Base-by-base conservation (phyloP, 257 asterid species). In the Fraxinus pennsylvanica region DNA sequence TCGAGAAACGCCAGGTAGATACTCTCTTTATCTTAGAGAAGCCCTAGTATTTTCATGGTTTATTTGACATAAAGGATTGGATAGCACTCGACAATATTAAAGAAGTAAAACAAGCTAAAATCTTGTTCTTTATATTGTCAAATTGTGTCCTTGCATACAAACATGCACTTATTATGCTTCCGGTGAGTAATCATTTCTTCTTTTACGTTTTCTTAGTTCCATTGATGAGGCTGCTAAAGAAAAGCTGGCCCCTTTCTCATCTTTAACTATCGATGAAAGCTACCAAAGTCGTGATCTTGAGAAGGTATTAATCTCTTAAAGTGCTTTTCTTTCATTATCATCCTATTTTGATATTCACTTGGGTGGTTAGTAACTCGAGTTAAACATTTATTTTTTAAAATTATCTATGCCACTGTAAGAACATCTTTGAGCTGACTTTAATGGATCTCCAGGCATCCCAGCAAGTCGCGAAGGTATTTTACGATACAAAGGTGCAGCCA, bases 241-340 rank as follows among this genome's bases (percentile, higher is more conserved):
- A 85, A 91, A 87, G 82, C 85, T 93, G 54, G 79, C 91, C 63
- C 91, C 96, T 36, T 93, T 91, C 78, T 82, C 92, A 65, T 92
- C 97, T 43, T 86, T 96, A 73, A 85, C 83, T 35, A 83, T 80
- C 14, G 98, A 93, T 1, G 97, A 96, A 82, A 93, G 98, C 90
- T 93, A 96, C 85, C 91, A 88, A 83, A 96, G 91, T 85, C 98
- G 99, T 57, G 98, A 96, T 84, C 99, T 96, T 82, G 99, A 96
- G 87, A 96, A 96, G 97, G 99, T 93, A 68, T 14, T 69, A 61
- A 77, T 59, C 52, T 72, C 63, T n/a, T 63, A 63, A 10, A 63
- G 15, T 0, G 6, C 33, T 63, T 25, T 63, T 63, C 69, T 63
- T 63, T 22, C 33, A 2, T 63, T 63, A 22, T n/a, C 29, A 7